A percentile compares a stretch with the other conserved stretches of the same genome.
phyloP scores from a whole-genome alignment of 1,139 yeast species.

The Kurtzmaniella natalensis region DNA sequence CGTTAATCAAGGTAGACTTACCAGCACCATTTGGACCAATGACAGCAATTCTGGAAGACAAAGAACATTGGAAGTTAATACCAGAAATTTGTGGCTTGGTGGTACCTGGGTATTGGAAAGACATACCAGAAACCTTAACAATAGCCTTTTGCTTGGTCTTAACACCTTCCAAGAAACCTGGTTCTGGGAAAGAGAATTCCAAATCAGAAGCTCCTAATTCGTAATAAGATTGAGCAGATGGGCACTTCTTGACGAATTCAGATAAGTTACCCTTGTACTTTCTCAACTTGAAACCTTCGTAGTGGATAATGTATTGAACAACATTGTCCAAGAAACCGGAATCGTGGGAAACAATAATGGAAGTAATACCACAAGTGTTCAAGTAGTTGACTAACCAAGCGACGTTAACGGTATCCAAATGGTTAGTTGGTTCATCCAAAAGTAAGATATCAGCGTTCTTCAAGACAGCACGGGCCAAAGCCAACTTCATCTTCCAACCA shows the following conservation, averaged over 20 bases:
- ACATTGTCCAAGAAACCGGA: conserved; percentile 98
- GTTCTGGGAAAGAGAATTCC: conserved; percentile 97
- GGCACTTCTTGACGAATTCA: conserved; percentile 97
- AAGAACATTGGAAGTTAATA: conserved; percentile 96
- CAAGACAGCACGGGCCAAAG: conserved; percentile 98
- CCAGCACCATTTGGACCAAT: conserved; percentile 99
- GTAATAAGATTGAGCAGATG: conserved; percentile 97
- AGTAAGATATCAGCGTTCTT: conserved; percentile 97
- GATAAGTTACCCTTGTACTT: conserved; percentile 99
- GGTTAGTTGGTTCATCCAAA: conserved; percentile 99
- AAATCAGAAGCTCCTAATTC: conserved; percentile 97
- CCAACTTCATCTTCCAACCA: conserved; percentile 99
- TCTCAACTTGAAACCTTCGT: conserved; percentile 99
- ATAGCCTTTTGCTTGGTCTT: conserved; percentile 99
- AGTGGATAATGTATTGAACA: conserved; percentile 96
- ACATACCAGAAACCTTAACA: conserved; percentile 93
- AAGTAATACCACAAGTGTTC: conserved; percentile 96
- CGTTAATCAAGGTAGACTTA: conserved; percentile 97
- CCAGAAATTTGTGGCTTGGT: conserved; percentile 86
- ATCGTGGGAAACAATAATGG: conserved; percentile 98
- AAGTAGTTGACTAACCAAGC: conserved; percentile 99
- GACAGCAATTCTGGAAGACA: conserved; percentile 99
- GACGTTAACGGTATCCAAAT: conserved; percentile 98
- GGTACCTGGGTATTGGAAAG: conserved; percentile 99
- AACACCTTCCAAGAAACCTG: conserved; percentile 99